Percentiles rank a stretch among this genome's conserved stretches.
Conservation (phyloP, 1,284 basidiomycete genomes). For the Phaffia rhodozyma region DNA sequence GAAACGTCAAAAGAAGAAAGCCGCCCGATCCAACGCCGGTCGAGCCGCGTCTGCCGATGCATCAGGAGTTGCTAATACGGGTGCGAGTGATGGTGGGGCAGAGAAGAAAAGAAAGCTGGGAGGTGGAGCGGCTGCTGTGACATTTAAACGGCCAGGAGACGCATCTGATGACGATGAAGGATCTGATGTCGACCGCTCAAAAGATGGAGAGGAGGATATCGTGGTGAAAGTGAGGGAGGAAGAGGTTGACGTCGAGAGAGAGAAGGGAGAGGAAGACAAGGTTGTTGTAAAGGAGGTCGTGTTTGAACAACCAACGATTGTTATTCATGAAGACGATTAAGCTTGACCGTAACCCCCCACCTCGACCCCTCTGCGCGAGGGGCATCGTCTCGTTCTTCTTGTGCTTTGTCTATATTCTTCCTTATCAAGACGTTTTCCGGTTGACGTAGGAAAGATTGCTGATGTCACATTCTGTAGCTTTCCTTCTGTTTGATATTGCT, state of each 20-base stretch:
- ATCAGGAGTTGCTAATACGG: not conserved
- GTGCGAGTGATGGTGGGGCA: slow-evolving; percentile 5
- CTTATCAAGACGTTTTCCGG: no score
- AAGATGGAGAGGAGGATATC: not conserved
- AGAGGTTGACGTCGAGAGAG: slow-evolving; percentile 5
- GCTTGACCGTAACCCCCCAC: not conserved
- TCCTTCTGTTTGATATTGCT: no score
- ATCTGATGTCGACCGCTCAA: slow-evolving; percentile 15
- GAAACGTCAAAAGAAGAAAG: slow-evolving; percentile 79
- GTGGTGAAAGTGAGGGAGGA: slow-evolving; percentile 5
- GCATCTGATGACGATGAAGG: slow-evolving; percentile 24
- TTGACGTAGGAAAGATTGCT: no score
- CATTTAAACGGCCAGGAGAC: slow-evolving; percentile 28
- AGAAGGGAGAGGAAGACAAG: slow-evolving; percentile 8
- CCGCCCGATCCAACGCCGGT: slow-evolving; percentile 37
- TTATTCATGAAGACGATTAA: slow-evolving; percentile 34
- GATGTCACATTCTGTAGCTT: no score
- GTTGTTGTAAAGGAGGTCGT: slow-evolving; percentile 5
- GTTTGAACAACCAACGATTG: slow-evolving; percentile 23
- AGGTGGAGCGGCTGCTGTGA: slow-evolving; percentile 24
- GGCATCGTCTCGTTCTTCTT: no score
- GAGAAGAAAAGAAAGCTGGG: slow-evolving; percentile 30
- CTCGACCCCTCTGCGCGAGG: no score
- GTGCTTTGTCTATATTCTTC: no score
- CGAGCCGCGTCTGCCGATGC: slow-evolving; percentile 4